These are phyloP conservation scores for Amphirosellinia nigrospora DNA, from an alignment of 495 filamentous ascomycete genomes.

Conservation along the genomic window DNA sequence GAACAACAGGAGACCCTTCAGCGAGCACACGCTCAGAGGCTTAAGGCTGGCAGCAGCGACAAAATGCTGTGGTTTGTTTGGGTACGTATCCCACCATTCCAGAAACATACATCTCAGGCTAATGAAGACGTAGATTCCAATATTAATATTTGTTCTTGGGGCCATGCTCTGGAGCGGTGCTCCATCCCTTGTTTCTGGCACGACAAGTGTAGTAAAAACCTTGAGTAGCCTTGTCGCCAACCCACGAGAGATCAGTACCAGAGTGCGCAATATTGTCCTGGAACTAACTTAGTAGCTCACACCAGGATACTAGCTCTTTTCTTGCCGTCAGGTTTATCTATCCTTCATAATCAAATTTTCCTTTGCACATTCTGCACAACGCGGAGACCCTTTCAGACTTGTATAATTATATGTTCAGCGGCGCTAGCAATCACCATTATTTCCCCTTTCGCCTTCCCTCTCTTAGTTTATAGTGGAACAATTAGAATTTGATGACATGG, in stretches of 20 bases:
- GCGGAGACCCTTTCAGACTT: not conserved
- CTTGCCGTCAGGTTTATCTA: not conserved
- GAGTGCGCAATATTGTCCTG: slow-evolving; percentile 19
- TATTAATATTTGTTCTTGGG: slow-evolving; percentile 65
- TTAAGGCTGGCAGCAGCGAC: slow-evolving; percentile 76
- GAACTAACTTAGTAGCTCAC: slow-evolving; percentile 11
- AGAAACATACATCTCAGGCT: slow-evolving; percentile 8
- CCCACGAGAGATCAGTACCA: slow-evolving; percentile 26
- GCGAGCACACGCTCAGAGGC: slow-evolving; percentile 72
- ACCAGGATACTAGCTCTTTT: not conserved
- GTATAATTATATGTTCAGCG: slow-evolving; percentile 5
- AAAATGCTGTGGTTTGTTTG: slow-evolving; percentile 85
- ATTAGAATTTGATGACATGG: slow-evolving; percentile 3
- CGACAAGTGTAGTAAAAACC: slow-evolving; percentile 26
- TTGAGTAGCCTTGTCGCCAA: slow-evolving; percentile 26
- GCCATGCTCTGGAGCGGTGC: slow-evolving; percentile 68
- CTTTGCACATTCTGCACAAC: not conserved
- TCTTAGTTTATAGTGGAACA: not conserved
- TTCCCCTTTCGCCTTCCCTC: not conserved
- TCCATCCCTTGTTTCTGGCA: slow-evolving; percentile 57
- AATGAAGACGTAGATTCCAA: slow-evolving; percentile 36
- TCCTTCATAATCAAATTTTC: not conserved
- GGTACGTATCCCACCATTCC: slow-evolving; percentile 56
- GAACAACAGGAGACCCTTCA: slow-evolving; percentile 77
- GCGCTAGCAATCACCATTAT: not conserved